Percentiles rank a stretch among this genome's conserved stretches.
These are phyloP conservation scores for Pythium sp. DNA, from an alignment of 352 stramenopile genomes.

Conservation along the genomic window DNA sequence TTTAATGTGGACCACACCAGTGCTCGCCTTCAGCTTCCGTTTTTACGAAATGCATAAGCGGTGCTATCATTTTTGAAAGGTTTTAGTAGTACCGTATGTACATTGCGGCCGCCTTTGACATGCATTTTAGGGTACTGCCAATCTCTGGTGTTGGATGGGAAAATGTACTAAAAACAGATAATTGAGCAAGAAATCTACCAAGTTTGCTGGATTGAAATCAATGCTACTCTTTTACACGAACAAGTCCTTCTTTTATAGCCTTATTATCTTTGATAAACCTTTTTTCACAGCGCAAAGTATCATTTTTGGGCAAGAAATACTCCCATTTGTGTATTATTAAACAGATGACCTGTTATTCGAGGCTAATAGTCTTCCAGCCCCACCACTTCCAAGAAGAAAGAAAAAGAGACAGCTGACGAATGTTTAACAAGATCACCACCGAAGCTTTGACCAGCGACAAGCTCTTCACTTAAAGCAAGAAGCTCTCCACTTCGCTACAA, in stretches of 20 bases:
- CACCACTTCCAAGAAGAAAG: not conserved
- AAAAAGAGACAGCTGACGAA: not conserved
- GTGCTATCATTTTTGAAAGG: no score
- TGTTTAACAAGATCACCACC: constrained; percentile 3
- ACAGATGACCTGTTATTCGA: not conserved
- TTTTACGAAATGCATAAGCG: no score
- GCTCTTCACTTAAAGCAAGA: not conserved
- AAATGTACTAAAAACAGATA: not conserved
- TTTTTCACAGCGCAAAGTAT: not conserved
- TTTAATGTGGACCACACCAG: no score
- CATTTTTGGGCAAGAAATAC: no score
- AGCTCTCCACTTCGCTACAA: not conserved
- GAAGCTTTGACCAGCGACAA: not conserved
- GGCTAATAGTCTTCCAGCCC: not conserved
- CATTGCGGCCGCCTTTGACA: no score
- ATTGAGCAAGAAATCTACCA: not conserved
- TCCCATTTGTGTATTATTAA: not conserved
- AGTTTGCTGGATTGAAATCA: not conserved
- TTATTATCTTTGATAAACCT: not conserved
- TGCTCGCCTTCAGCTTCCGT: no score
- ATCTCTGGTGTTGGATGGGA: no score
- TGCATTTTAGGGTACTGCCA: no score
- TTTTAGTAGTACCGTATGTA: no score
- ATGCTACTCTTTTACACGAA: not conserved
- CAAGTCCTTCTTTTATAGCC: not conserved